Conservation (phyloP, 2,329 filamentous ascomycete species). For the Rutstroemia sp. region DNA sequence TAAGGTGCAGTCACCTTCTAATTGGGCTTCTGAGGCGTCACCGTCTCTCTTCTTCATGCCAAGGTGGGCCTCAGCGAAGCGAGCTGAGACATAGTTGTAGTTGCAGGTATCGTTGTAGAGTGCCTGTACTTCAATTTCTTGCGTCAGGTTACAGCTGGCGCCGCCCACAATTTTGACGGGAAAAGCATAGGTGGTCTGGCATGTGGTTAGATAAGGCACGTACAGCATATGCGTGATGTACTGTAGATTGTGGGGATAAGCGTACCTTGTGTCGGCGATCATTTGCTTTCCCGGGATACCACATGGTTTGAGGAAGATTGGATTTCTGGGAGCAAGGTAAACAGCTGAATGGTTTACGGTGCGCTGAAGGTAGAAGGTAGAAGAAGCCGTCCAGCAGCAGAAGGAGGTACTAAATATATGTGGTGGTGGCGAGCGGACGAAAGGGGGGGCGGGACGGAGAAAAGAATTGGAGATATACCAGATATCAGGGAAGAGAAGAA, state of each 20-base stretch:
- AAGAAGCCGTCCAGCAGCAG: slow-evolving; percentile 3
- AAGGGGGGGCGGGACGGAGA: not conserved
- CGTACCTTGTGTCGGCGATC: not conserved
- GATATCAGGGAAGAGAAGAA: not conserved
- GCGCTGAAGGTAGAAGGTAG: not conserved
- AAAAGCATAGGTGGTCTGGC: slow-evolving; percentile 5
- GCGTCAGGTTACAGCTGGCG: not conserved
- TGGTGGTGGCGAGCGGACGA: not conserved
- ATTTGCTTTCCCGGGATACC: not conserved
- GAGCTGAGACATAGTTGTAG: slow-evolving; percentile 7
- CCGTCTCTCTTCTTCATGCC: not conserved
- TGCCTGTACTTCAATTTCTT: slow-evolving; percentile 3
- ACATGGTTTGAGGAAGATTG: not conserved
- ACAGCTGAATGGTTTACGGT: slow-evolving; percentile 1
- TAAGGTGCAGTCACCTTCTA: not conserved
- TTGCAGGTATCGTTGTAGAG: slow-evolving; percentile 5
- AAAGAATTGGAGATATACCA: not conserved
- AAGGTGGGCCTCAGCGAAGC: not conserved
- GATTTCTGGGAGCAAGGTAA: not conserved
- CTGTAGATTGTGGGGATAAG: not conserved
- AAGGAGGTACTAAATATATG: not conserved
- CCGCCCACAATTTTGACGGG: slow-evolving; percentile 5
- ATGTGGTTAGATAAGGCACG: not conserved
- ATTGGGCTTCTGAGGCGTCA: not conserved
- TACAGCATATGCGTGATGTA: not conserved